phyloP scores from a whole-genome alignment of 768 basidiomycete species.

The Lentinula sp. region DNA sequence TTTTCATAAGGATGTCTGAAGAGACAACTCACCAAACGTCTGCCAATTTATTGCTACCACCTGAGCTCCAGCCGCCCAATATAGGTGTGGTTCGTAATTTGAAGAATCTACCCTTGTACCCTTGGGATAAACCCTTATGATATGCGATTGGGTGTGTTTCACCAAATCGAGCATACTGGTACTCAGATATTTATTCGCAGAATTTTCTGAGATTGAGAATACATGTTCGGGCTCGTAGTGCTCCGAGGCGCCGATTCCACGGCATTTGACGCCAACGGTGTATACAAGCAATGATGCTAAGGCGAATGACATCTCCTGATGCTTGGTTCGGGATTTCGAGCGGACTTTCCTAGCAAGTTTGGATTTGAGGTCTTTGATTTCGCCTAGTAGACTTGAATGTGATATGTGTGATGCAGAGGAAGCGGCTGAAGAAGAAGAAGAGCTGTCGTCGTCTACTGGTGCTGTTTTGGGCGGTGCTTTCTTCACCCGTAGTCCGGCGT shows the following conservation, averaged over 20 bases:
- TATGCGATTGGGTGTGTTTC: slow-evolving; percentile 78
- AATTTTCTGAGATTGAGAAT: slow-evolving; percentile 88
- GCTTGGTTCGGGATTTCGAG: neutral
- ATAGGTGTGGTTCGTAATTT: slow-evolving; percentile 86
- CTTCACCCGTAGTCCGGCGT: neutral
- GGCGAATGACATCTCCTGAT: slow-evolving; percentile 57
- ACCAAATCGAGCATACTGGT: slow-evolving; percentile 61
- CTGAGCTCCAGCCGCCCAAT: slow-evolving; percentile 87
- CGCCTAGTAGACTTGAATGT: neutral
- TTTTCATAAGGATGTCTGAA: neutral
- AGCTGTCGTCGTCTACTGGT: neutral
- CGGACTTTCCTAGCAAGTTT: slow-evolving; percentile 8
- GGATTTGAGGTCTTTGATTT: slow-evolving; percentile 2
- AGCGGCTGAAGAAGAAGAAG: neutral
- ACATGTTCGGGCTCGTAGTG: slow-evolving; percentile 84
- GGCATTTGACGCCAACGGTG: slow-evolving; percentile 93
- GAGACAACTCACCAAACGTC: slow-evolving; percentile 74
- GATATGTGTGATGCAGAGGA: neutral
- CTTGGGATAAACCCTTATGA: slow-evolving; percentile 84
- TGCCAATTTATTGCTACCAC: slow-evolving; percentile 97
- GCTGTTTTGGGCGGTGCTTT: neutral
- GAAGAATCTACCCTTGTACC: slow-evolving; percentile 75
- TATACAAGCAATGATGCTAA: slow-evolving; percentile 82
- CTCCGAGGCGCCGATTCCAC: slow-evolving; percentile 82
- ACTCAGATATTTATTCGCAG: slow-evolving; percentile 71